Evolutionary conservation across 1,139 yeast genomes (phyloP).

Genomic region (Casaregolazyma suthepensis): DNA sequence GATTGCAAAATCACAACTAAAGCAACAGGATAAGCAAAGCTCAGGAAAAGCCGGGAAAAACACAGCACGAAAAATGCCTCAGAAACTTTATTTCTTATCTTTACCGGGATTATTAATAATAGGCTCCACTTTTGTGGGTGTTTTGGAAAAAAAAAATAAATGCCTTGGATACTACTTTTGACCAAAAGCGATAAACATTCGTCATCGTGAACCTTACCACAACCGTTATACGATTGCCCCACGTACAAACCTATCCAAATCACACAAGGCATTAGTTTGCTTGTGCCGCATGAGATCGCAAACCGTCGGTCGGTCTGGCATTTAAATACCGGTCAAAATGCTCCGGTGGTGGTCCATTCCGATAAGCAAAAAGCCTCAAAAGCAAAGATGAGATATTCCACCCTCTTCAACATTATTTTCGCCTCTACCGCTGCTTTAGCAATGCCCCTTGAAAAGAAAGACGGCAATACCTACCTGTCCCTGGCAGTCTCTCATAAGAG

Average conservation of each 20-base stretch:
- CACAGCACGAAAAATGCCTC: not conserved
- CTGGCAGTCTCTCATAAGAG: conserved; percentile 1
- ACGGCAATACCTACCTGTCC: not conserved
- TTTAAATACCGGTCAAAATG: not conserved
- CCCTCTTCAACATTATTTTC: not conserved
- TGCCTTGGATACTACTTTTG: not conserved
- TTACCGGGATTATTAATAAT: not conserved
- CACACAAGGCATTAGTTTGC: not conserved
- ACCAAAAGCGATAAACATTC: not conserved
- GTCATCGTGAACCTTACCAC: not conserved
- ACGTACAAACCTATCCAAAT: not conserved
- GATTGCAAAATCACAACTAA: no score
- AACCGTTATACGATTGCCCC: not conserved
- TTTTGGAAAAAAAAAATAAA: not conserved
- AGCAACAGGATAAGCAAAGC: no score
- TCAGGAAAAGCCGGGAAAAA: no score
- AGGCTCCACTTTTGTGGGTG: not conserved
- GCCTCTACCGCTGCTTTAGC: conserved; percentile 1
- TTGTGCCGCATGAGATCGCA: not conserved
- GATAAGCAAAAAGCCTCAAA: not conserved
- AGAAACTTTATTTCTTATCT: not conserved
- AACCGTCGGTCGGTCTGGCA: not conserved
- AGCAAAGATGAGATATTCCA: conserved; percentile 1
- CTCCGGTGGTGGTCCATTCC: not conserved
- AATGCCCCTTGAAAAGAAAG: not conserved